Evolutionary conservation across 192 early-diverging fungal species (phyloP).

Genomic region (Chytriomyces confervae): DNA sequence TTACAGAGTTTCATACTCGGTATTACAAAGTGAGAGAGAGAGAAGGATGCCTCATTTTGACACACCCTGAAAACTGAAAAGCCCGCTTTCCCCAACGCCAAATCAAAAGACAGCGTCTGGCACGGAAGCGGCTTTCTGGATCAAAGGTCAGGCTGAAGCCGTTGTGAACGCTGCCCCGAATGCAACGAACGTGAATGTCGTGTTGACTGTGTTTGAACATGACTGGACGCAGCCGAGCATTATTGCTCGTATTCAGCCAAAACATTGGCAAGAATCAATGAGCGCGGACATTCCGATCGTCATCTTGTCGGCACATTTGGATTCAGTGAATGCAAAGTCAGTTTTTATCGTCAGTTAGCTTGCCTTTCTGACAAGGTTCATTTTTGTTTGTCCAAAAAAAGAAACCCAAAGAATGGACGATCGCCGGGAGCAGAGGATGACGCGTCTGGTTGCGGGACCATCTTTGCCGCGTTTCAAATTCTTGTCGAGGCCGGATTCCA

Average conservation of each 20-base stretch:
- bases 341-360: constrained; percentile 66
- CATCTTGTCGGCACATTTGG: constrained; percentile 90
- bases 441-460: constrained; percentile 84
- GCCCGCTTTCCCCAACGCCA: constrained; percentile 84
- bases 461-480: constrained; percentile 76
- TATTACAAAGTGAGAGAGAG: no score
- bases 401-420: constrained; percentile 48
- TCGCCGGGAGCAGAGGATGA: constrained; percentile 85
- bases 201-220: constrained; percentile 77
- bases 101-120: constrained; percentile 72
- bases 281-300: constrained; percentile 48
- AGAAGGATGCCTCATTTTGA: no score
- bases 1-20: no score
- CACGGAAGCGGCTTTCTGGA: constrained; percentile 42
- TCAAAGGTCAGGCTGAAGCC: constrained; percentile 39
- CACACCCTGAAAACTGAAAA: constrained; percentile 67
- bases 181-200: constrained; percentile 29
- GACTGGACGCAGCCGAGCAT: constrained; percentile 83
- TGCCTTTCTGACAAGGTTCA: constrained; percentile 77
- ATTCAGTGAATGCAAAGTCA: constrained; percentile 68
- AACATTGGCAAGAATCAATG: not conserved
- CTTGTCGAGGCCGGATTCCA: constrained; percentile 64
- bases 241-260: constrained; percentile 73
- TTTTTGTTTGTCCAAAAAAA: not conserved
- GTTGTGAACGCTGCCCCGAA: constrained; percentile 30